Base-by-base conservation (phyloP, 2,329 filamentous ascomycete species). In the Lasiodiplodia gonubiensis region DNA sequence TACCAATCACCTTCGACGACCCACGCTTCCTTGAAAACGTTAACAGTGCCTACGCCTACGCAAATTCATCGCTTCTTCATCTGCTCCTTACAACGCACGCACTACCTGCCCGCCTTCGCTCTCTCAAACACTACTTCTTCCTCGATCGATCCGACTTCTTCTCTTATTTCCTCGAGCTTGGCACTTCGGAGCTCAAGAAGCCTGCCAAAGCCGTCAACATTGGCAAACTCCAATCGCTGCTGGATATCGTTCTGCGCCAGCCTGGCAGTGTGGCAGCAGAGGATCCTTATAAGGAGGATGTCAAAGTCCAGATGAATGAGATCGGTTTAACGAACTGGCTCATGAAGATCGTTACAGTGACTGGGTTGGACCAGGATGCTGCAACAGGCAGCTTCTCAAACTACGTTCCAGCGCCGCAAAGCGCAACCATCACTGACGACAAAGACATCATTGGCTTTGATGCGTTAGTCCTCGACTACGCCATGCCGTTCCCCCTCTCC, bases 51-150 rank as follows among this genome's bases (percentile, higher is more conserved):
- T 99, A 99, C 74, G 93, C 94, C 0, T 91, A 97, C 76, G 95
- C 95, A 65, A 99, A 99, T 79, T 91, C 94, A 68, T 97, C 94
- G 8, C 85, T 99, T 25, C 89, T 99, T 80, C 91, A 93, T 69
- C 86, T 99, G 0, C 88, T 99, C 2, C 85, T 99, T 49, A 98
- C 94, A 0, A 95, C 95, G 7, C 95, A 99, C 76, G 92, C 92
- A 14, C 86, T 99, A 5, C 94, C 94, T 0, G 91, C 92, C 33
- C 88, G 95, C 46, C 85, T 99, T 67, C 89, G 91, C 54, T 98
- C 94, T 16, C 84, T 99, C 48, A 99, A 99, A 78, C 95, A 99
- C 80, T 99, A 99, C 82, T 99, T 98, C 83, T 99, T 99, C 84
- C 89, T 99, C 70, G 94, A 98, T 73, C 91, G 94, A 10, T 97